Percentiles rank a stretch among this genome's conserved stretches.
Conservation (phyloP, 768 basidiomycete species). For the Leccinum boreale region DNA sequence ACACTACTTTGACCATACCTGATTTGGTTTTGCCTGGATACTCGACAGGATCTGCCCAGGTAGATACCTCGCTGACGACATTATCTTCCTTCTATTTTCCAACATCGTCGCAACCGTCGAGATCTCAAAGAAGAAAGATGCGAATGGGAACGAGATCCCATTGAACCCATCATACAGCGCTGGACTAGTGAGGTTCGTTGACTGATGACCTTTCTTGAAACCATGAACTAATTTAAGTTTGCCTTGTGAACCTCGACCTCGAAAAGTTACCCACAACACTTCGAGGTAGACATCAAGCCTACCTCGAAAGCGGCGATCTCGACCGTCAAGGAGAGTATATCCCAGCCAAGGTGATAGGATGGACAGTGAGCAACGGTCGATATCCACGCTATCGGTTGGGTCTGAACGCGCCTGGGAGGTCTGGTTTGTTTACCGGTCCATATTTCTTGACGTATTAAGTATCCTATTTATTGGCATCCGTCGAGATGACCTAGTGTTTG, state of each 20-base stretch:
- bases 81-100: constrained; percentile 9
- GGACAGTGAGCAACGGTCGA: not conserved
- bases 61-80: constrained; percentile 8
- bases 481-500: not conserved
- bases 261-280: constrained; percentile 9
- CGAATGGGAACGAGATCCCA: constrained; percentile 7
- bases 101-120: constrained; percentile 5
- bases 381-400: not conserved
- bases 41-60: constrained; percentile 12
- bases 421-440: not conserved
- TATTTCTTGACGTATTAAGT: not conserved
- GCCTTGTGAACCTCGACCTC: not conserved
- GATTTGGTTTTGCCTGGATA: not conserved
- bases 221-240: not conserved
- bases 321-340: constrained; percentile 5
- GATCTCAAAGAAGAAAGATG: constrained; percentile 7
- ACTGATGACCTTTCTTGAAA: not conserved
- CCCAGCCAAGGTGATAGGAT: not conserved
- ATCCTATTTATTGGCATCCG: not conserved
- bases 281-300: constrained; percentile 12
- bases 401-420: not conserved
- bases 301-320: constrained; percentile 8
- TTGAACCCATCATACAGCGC: not conserved
- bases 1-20: not conserved
- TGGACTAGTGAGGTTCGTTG: constrained; percentile 10